A percentile compares a stretch with the other conserved stretches of the same genome.
Evolutionary conservation across 495 filamentous ascomycete species (phyloP).

Genomic region (Annulohypoxylon nitens): DNA sequence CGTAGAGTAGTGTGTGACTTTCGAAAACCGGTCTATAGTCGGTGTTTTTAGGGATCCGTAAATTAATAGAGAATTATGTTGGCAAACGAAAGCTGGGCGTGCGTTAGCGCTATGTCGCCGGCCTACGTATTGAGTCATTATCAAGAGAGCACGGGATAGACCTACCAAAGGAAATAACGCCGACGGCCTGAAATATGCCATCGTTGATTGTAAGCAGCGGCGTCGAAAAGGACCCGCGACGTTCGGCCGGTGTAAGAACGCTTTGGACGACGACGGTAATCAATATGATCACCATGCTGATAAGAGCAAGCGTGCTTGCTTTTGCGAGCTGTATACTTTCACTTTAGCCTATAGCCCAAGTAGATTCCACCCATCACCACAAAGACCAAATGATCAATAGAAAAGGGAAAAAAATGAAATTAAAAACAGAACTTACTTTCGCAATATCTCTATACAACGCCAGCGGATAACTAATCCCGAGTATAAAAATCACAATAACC

Average conservation of each 20-base stretch:
- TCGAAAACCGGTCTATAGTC: constrained; percentile 92
- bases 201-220: constrained; percentile 78
- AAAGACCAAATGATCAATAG: neutral
- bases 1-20: constrained; percentile 93
- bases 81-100: constrained; percentile 82
- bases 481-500: constrained; percentile 85
- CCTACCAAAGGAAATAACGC: constrained; percentile 96
- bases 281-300: constrained; percentile 92
- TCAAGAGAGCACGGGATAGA: neutral
- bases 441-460: constrained; percentile 96
- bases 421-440: constrained; percentile 75
- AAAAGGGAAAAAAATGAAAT: too few relatives aligned
- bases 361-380: too few relatives aligned
- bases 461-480: constrained; percentile 91
- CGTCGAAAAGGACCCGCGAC: constrained; percentile 74
- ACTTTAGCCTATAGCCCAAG: constrained; percentile 21
- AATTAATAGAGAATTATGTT: constrained; percentile 97
- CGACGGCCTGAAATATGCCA: constrained; percentile 94
- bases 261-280: constrained; percentile 91
- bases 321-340: constrained; percentile 78
- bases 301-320: constrained; percentile 89
- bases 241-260: constrained; percentile 74
- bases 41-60: constrained; percentile 95
- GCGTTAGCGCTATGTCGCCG: constrained; percentile 49
- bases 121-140: neutral